Evolutionary conservation across 257 asterid species (phyloP), one percentile per base, ranked within the genome.

Genomic region (Cynanchum wilfordii): DNA sequence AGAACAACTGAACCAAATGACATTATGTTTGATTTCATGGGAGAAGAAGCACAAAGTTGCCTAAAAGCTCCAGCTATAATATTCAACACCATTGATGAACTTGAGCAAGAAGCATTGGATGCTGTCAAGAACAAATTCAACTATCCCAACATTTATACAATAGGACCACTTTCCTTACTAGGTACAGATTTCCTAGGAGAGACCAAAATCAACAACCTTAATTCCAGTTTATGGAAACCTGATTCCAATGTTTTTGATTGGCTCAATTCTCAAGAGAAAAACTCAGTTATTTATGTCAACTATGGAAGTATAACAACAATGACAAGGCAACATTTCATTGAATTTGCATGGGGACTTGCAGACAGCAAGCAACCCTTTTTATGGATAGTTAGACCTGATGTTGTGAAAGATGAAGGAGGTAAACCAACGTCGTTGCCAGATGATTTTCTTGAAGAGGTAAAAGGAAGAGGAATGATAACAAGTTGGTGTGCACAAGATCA

Each of bases 261-360:
- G 92, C 73, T 87, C 0, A 88, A 87, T 51, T 7, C 19, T 11
- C 68, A 50, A 66, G 68, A 79, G 49, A 75, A 84, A 0, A 77
- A 55, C 0, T 87, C 92, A 2, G 88, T 87, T 15, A 59, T 89
- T 22, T 87, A 79, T 33, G 88, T 87, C 16, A 89, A 85, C 54
- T 89, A 82, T 6, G 90, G 89, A 19, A 80, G 89, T 56, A 76
- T 84, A 69, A 81, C 88, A 3, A 79, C 86, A 17, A 85, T 89
- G 88, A 45, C 85, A 0, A 36, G 52, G 10, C 45, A 74, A 0
- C 83, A 87, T 22, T 80, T 87, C 6, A 75, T 38, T 10, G 96
- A 87, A 47, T 84, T 89, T 10, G 96, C 90, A 0, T 79, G 85
- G 88, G 96, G 92, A 20, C 82, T 89, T 1, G 90, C 89, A 0